Conservation (phyloP, 768 basidiomycete genomes). For the Favolaschia claudopus region DNA sequence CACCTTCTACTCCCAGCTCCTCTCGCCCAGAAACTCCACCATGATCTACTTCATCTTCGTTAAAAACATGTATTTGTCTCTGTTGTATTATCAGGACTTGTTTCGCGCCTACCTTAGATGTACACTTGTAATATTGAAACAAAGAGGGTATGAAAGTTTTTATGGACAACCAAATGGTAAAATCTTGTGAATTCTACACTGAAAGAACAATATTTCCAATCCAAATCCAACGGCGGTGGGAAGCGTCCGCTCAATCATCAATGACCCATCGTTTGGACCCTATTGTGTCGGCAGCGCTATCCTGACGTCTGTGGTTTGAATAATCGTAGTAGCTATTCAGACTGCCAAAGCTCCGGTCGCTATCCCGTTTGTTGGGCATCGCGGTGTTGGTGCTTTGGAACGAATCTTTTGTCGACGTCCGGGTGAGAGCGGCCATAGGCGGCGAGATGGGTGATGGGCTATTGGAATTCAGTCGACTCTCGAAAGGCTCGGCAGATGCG, state of each 20-base stretch:
- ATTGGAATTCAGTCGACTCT: conserved; percentile 33
- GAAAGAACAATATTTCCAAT: conserved; percentile 1
- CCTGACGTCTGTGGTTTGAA: conserved; percentile 39
- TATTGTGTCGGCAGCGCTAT: conserved; percentile 34
- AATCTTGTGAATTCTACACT: conserved; percentile 13
- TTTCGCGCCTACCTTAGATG: conserved; percentile 11
- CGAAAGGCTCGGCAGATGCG: conserved; percentile 48
- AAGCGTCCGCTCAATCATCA: conserved; percentile 10
- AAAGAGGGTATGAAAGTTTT: not conserved
- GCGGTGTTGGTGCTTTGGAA: conserved; percentile 37
- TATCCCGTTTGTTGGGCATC: conserved; percentile 43
- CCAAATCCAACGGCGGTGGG: conserved; percentile 1
- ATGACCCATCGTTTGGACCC: conserved; percentile 29
- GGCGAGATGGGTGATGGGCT: conserved; percentile 33
- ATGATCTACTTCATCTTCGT: not conserved
- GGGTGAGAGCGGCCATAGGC: conserved; percentile 45
- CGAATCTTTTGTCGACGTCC: conserved; percentile 43
- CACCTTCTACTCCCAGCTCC: conserved; percentile 48
- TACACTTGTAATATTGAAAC: conserved; percentile 18
- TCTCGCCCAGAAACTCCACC: conserved; percentile 11
- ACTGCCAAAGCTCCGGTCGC: conserved; percentile 50
- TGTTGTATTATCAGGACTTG: conserved; percentile 31
- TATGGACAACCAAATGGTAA: conserved; percentile 5
- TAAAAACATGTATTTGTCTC: conserved; percentile 1
- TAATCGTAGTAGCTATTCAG: conserved; percentile 39